phyloP scores from a whole-genome alignment of 2,329 filamentous ascomycete species.

The Curvularia sp. region DNA sequence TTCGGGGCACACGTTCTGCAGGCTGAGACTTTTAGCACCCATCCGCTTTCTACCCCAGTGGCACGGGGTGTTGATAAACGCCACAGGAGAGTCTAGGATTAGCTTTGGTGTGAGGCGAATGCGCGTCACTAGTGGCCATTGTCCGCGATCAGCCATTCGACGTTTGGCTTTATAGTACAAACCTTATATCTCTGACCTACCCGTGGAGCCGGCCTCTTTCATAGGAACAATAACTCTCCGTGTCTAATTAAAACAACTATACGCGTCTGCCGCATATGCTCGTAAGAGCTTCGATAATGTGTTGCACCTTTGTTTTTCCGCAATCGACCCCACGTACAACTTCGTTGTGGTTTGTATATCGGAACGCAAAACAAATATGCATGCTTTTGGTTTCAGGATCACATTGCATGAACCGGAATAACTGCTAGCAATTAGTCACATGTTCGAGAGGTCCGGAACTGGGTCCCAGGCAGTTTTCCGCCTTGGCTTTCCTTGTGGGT shows the following conservation, averaged over 20 bases:
- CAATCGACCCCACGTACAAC: too few relatives aligned
- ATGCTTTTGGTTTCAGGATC: too few relatives aligned
- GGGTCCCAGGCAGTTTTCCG: too few relatives aligned
- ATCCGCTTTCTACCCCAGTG: not conserved
- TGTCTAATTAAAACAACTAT: not conserved
- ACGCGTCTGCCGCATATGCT: not conserved
- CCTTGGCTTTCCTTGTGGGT: too few relatives aligned
- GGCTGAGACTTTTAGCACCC: not conserved
- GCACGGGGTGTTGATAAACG: not conserved
- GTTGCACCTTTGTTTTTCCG: not conserved
- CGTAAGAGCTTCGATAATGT: too few relatives aligned
- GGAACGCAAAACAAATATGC: too few relatives aligned
- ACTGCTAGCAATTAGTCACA: too few relatives aligned
- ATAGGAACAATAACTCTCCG: not conserved
- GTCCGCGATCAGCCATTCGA: not conserved
- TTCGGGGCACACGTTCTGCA: not conserved
- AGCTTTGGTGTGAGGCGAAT: not conserved
- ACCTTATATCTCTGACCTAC: not conserved
- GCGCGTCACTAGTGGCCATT: too few relatives aligned
- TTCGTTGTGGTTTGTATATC: too few relatives aligned
- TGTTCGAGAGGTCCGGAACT: too few relatives aligned
- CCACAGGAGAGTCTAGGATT: not conserved
- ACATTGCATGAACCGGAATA: too few relatives aligned
- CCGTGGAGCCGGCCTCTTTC: not conserved
- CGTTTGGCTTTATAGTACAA: not conserved